A percentile compares a stretch with the other conserved stretches of the same genome.
phyloP scores from a whole-genome alignment of 345 rosid species.

The Arabidopsis arenosa region DNA sequence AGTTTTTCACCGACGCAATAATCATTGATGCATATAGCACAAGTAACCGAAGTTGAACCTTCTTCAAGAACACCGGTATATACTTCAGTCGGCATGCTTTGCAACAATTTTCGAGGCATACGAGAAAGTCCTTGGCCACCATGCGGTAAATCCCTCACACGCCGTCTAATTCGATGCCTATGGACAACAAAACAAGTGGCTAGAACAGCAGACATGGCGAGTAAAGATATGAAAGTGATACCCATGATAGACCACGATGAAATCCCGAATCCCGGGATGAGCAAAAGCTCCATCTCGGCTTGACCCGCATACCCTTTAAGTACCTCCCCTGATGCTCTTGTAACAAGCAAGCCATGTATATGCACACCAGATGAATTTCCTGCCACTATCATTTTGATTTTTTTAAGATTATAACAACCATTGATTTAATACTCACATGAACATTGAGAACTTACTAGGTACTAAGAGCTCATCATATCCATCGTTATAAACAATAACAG shows the following conservation, averaged over 20 bases:
- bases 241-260: slow-evolving; percentile 90
- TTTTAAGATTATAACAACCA: background rate
- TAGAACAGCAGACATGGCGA: slow-evolving; percentile 73
- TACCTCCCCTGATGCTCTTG: slow-evolving; percentile 67
- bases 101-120: slow-evolving; percentile 68
- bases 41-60: slow-evolving; percentile 71
- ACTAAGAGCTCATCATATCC: slow-evolving; percentile 63
- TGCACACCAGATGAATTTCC: slow-evolving; percentile 71
- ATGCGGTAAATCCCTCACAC: slow-evolving; percentile 42
- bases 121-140: slow-evolving; percentile 60
- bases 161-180: slow-evolving; percentile 63
- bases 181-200: slow-evolving; percentile 81
- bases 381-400: slow-evolving; percentile 57
- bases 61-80: slow-evolving; percentile 70
- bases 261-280: slow-evolving; percentile 64
- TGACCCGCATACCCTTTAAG: slow-evolving; percentile 60
- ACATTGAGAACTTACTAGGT: slow-evolving; percentile 54
- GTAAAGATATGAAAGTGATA: slow-evolving; percentile 68
- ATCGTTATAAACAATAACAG: slow-evolving; percentile 66
- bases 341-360: slow-evolving; percentile 72
- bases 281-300: slow-evolving; percentile 61
- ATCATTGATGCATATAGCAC: slow-evolving; percentile 88
- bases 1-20: slow-evolving; percentile 81
- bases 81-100: slow-evolving; percentile 74
- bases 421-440: background rate